Base-by-base conservation (phyloP, 2,329 filamentous ascomycete species). In the Chaetomium sp. region DNA sequence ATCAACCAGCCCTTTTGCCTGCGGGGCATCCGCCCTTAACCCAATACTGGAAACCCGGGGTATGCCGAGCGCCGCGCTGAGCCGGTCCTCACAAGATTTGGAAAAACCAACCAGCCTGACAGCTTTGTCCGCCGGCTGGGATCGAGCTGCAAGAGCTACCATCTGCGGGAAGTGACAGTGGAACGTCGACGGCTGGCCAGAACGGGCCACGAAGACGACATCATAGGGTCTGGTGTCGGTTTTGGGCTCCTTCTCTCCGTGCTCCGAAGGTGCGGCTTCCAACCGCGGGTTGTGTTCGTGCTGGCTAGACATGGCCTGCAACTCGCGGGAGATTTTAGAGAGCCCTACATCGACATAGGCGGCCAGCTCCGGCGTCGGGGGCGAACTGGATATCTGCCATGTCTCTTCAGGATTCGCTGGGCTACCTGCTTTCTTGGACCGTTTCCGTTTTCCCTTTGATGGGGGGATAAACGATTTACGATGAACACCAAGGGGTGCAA, bases 11-110 rank as follows among this genome's bases (percentile, higher is more conserved):
- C 83, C 80, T 57, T 80, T 80, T 0, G 84, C 80, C 50, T 84
- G 82, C 0, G 87, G 86, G 0, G 88, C 86, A 45, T 78, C 82
- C 7, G 79, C 78, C 23, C 80, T 75, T 7, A 92, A 74, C 0
- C 83, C 90, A 35, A 92, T 77, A 25, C 87, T 86, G 1, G 88
- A 90, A 0, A 87, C 87, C 38, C 87, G 82, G 0, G 87, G 85
- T 10, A 91, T 80, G 1, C 84, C 84, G 3, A 92, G 78, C 23
- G 81, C 81, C 33, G 77, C 74, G 56, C 84, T 84, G 19, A 92
- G 75, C 13, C 82, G 81, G 19, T 84, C 78, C 54, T 88, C 87
- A 57, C 82, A 85, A 0, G 82, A 77, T 60, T 83, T 85, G 0
- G 87, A 87, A 55, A 92, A 82, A 0, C 86, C 83, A 2, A 92